phyloP scores from a whole-genome alignment of 495 filamentous ascomycete species.

The Friedmanniomyces endolithicus region DNA sequence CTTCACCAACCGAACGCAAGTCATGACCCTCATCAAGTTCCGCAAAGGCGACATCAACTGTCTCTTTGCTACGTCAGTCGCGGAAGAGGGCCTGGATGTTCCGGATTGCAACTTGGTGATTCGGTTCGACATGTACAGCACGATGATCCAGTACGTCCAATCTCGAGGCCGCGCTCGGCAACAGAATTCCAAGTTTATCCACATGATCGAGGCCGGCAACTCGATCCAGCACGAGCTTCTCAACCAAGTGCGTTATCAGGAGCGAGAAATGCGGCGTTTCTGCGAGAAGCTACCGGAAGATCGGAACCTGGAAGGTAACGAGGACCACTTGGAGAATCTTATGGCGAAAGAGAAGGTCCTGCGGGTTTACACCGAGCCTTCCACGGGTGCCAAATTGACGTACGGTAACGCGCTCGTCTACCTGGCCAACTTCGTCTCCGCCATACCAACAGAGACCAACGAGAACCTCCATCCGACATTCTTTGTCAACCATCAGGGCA shows the following conservation, averaged over 20 bases:
- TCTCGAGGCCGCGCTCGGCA: slow-evolving; percentile 83
- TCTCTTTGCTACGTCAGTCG: slow-evolving; percentile 78
- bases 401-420: slow-evolving; percentile 45
- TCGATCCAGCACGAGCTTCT: slow-evolving; percentile 42
- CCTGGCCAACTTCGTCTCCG: slow-evolving; percentile 48
- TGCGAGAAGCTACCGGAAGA: slow-evolving; percentile 67
- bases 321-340: slow-evolving; percentile 40
- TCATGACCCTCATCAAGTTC: slow-evolving; percentile 64
- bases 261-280: slow-evolving; percentile 55
- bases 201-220: slow-evolving; percentile 67
- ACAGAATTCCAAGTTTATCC: slow-evolving; percentile 61
- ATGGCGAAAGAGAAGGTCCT: slow-evolving; percentile 42
- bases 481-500: slow-evolving; percentile 41
- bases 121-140: slow-evolving; percentile 78
- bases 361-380: slow-evolving; percentile 47
- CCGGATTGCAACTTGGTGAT: slow-evolving; percentile 89
- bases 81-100: slow-evolving; percentile 91
- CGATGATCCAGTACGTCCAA: slow-evolving; percentile 91
- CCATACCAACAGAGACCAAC: slow-evolving; percentile 46
- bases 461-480: slow-evolving; percentile 47
- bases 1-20: slow-evolving; percentile 59
- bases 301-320: slow-evolving; percentile 52
- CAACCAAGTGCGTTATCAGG: slow-evolving; percentile 40
- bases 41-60: slow-evolving; percentile 74
- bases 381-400: slow-evolving; percentile 68